Percentiles rank a stretch among this genome's conserved stretches.
Conservation (phyloP, 2,329 filamentous ascomycete species). For the Fusarium brevicatenulatum region DNA sequence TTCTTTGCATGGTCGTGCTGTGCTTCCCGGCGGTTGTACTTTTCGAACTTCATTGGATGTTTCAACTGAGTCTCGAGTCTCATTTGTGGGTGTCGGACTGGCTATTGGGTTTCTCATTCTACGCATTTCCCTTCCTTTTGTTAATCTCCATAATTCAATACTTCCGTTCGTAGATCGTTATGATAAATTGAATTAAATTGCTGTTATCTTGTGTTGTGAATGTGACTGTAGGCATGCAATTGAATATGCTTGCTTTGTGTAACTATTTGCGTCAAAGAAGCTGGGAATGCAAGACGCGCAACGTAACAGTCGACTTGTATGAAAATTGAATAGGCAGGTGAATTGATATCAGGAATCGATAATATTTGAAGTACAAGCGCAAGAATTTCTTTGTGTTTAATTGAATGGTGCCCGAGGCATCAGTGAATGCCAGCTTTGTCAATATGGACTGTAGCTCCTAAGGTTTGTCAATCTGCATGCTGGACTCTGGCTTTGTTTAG, state of each 20-base stretch:
- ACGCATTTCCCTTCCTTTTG: neutral
- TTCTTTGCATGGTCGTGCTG: neutral
- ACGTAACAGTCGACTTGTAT: neutral
- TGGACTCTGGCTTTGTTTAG: neutral
- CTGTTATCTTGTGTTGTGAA: too few species aligned
- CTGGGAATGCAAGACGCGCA: neutral
- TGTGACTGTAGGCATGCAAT: rapidly evolving
- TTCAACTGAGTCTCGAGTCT: rapidly evolving
- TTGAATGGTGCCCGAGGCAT: neutral
- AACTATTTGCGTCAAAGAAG: too few species aligned
- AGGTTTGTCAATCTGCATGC: neutral
- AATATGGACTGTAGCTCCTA: rapidly evolving
- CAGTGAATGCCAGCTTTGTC: neutral
- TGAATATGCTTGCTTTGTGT: rapidly evolving
- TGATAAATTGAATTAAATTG: too few species aligned
- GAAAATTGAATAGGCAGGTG: rapidly evolving
- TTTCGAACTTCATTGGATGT: neutral
- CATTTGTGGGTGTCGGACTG: neutral
- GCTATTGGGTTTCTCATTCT: neutral
- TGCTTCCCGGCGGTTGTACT: rapidly evolving
- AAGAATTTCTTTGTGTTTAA: too few species aligned
- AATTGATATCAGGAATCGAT: rapidly evolving
- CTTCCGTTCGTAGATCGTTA: too few species aligned
- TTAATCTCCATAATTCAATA: too few species aligned
- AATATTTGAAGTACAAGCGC: rapidly evolving